Base-by-base conservation (phyloP, 2,329 filamentous ascomycete genomes). In the Sporothrix brasiliensis region DNA sequence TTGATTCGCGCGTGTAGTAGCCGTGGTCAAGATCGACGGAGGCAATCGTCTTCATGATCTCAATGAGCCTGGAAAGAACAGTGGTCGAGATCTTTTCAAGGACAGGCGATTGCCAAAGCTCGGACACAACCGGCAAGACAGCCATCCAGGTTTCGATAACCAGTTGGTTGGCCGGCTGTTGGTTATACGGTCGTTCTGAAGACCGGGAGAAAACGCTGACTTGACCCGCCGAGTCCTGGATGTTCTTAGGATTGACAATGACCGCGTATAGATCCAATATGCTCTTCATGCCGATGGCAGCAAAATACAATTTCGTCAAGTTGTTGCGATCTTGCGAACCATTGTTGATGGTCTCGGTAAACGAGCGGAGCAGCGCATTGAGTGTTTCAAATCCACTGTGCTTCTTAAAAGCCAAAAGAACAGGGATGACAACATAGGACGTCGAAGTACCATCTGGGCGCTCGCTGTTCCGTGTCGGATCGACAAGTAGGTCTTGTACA, bases 331-430 rank as follows among this genome's bases (percentile, higher is more conserved):
- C 78, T 21, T 76, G 61, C 71, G 76, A 72, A n/a, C 80, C 78
- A 54, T 79, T 77, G 74, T 79, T 80, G 69, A 86, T 81, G 72
- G 89, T 86, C 9, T 84, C 80, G 68, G 88, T 85, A 75, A 96
- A 95, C 21, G 27, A 44, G 53, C 87, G 83, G 11, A 96, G 85
- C 77, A 97, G 89, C 0, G 85, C 82, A 75, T 92, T 93, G 72
- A 98, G 81, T 5, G 88, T 85, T 10, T 89, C 85, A 71, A 99
- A 85, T 0, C 95, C 94, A 52, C 88, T 89, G 63, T 89, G 86
- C 72, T 92, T 89, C 78, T 94, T 94, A 82, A 99, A 97, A 0
- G 93, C 91, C 69, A 94, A 86, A 30, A 99, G 84, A 49, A 98
- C 89, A 39, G 95, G 86, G 56, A 93, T 91, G 68, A 91, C 86